Evolutionary conservation across 2,329 filamentous ascomycete genomes (phyloP).

Genomic region (Trichoderma cornu-damae): DNA sequence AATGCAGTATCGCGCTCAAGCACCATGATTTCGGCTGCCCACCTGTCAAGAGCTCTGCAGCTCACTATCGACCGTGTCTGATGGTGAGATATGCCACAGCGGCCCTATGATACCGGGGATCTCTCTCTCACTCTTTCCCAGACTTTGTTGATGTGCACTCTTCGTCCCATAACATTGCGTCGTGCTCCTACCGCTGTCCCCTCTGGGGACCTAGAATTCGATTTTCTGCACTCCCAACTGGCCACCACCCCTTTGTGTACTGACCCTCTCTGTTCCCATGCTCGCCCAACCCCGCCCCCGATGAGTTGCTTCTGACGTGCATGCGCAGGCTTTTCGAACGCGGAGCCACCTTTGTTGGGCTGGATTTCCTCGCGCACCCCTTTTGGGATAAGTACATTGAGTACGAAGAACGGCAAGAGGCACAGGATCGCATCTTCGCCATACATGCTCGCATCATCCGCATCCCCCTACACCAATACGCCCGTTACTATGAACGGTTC

Average conservation of each 20-base stretch:
- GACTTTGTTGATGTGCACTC: constrained; percentile 48
- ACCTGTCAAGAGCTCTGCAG: constrained; percentile 35
- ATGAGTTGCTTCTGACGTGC: constrained; percentile 28
- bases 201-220: constrained; percentile 37
- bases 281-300: constrained; percentile 28
- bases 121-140: constrained; percentile 61
- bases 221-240: constrained; percentile 37
- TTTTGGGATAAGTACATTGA: constrained; percentile 99
- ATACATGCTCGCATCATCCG: constrained; percentile 78
- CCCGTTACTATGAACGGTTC: constrained; percentile 89
- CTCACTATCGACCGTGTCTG: constrained; percentile 36
- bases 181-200: constrained; percentile 34
- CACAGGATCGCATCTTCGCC: constrained; percentile 75
- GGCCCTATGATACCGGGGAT: constrained; percentile 52
- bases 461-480: constrained; percentile 94
- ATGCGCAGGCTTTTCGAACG: constrained; percentile 81
- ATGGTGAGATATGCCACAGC: constrained; percentile 69
- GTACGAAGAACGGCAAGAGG: constrained; percentile 86
- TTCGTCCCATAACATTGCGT: constrained; percentile 38
- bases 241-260: constrained; percentile 52
- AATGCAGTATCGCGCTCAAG: constrained; percentile 40
- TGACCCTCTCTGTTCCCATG: constrained; percentile 45
- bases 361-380: constrained; percentile 89
- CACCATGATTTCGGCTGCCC: constrained; percentile 39
- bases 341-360: constrained; percentile 73